Evolutionary conservation across 2,329 filamentous ascomycete genomes (phyloP).

Genomic region (Apiospora saccharicola): DNA sequence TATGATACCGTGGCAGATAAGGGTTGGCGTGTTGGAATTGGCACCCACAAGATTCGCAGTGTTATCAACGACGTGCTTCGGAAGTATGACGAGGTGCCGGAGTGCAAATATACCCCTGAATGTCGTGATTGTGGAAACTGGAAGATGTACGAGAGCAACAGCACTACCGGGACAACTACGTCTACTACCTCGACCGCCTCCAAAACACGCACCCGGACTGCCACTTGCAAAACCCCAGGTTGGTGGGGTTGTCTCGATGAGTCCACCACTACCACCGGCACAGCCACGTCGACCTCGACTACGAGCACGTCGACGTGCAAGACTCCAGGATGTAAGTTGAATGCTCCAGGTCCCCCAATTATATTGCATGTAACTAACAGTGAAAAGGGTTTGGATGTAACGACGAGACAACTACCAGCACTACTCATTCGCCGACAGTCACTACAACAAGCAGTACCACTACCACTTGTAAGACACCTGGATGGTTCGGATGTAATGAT

Average conservation of each 20-base stretch:
- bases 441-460: conserved; percentile 46
- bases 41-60: conserved; percentile 87
- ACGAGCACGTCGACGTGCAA: conserved; percentile 60
- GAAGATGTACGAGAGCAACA: conserved; percentile 96
- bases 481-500: conserved; percentile 60
- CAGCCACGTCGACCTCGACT: conserved; percentile 52
- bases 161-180: conserved; percentile 76
- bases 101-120: conserved; percentile 77
- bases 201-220: conserved; percentile 75
- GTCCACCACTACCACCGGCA: conserved; percentile 58
- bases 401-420: conserved; percentile 52
- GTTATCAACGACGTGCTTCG: conserved; percentile 89
- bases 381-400: conserved; percentile 67
- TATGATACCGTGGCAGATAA: conserved; percentile 94
- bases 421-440: conserved; percentile 40
- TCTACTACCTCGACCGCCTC: conserved; percentile 62
- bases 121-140: conserved; percentile 91
- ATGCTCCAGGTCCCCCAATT: not conserved
- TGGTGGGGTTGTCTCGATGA: conserved; percentile 80
- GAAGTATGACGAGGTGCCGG: conserved; percentile 81
- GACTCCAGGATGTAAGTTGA: conserved; percentile 61
- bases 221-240: conserved; percentile 88
- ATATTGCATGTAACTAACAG: not conserved
- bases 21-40: conserved; percentile 90
- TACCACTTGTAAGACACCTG: conserved; percentile 38